Evolutionary conservation across 2,329 filamentous ascomycete species (phyloP).

Genomic region (Samsoniella hepiali): DNA sequence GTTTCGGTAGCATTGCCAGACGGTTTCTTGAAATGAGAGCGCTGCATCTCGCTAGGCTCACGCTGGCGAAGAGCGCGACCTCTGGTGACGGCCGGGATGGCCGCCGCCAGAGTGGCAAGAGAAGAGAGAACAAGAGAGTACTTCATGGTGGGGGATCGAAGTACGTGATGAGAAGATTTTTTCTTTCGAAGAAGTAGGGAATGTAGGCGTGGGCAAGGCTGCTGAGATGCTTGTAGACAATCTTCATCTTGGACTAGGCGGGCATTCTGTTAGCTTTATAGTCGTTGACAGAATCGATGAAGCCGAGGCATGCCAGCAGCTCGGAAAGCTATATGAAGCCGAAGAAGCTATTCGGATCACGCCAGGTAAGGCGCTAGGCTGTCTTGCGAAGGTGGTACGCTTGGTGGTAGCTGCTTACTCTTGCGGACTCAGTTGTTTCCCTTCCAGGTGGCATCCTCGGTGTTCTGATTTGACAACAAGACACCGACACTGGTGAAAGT

Average conservation of each 20-base stretch:
- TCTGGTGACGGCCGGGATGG: background rate
- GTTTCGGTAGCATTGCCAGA: background rate
- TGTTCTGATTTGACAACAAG: background rate
- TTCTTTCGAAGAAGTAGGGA: background rate
- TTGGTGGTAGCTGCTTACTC: background rate
- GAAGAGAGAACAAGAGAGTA: background rate
- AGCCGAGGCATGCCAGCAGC: background rate
- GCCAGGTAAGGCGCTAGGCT: background rate
- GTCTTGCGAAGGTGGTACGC: conserved; percentile 12
- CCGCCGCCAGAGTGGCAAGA: background rate
- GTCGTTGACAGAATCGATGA: background rate
- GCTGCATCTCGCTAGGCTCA: background rate
- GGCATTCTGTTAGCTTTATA: conserved; percentile 1
- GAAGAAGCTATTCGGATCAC: background rate
- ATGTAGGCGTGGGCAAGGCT: background rate
- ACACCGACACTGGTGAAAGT: background rate
- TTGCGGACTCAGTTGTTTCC: background rate
- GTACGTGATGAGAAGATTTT: background rate
- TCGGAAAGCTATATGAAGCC: background rate
- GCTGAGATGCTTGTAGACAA: background rate
- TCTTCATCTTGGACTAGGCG: background rate
- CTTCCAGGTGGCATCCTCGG: background rate
- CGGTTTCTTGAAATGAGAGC: conserved; percentile 8
- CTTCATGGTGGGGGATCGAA: background rate
- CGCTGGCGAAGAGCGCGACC: conserved; percentile 8